phyloP scores from a whole-genome alignment of 345 rosid genomes.

The Gossypium raimondii region DNA sequence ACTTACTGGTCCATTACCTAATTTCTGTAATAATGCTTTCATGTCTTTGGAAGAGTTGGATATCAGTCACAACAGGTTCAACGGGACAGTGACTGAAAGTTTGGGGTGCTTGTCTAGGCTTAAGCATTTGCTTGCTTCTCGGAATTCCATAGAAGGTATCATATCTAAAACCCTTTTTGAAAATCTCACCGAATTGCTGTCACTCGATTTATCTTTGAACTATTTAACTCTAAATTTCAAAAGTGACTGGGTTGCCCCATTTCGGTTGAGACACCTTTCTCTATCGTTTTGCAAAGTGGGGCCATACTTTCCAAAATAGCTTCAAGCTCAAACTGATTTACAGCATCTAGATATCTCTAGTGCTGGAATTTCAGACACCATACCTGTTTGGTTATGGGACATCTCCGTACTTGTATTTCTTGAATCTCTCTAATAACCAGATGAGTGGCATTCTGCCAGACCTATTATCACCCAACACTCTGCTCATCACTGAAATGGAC shows the following conservation, averaged over 20 bases:
- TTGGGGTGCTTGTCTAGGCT: not conserved
- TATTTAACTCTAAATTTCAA: not conserved
- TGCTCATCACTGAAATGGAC: slow-evolving; percentile 10
- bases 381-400: slow-evolving; percentile 29
- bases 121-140: not conserved
- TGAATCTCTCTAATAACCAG: slow-evolving; percentile 30
- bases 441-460: slow-evolving; percentile 28
- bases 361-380: slow-evolving; percentile 19
- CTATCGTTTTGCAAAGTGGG: slow-evolving; percentile 1
- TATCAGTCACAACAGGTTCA: not conserved
- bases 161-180: not conserved
- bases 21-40: not conserved
- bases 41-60: not conserved
- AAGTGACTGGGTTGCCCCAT: not conserved
- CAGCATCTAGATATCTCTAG: slow-evolving; percentile 20
- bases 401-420: not conserved
- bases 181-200: not conserved
- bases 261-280: not conserved
- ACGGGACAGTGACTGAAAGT: not conserved
- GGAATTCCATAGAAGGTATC: not conserved
- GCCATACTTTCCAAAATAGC: slow-evolving; percentile 31
- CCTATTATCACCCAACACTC: not conserved
- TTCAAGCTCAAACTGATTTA: slow-evolving; percentile 17
- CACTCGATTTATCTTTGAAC: not conserved
- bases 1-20: not conserved